Base-by-base conservation (phyloP, 2,329 filamentous ascomycete genomes). In the Ceratocystis albifundus region DNA sequence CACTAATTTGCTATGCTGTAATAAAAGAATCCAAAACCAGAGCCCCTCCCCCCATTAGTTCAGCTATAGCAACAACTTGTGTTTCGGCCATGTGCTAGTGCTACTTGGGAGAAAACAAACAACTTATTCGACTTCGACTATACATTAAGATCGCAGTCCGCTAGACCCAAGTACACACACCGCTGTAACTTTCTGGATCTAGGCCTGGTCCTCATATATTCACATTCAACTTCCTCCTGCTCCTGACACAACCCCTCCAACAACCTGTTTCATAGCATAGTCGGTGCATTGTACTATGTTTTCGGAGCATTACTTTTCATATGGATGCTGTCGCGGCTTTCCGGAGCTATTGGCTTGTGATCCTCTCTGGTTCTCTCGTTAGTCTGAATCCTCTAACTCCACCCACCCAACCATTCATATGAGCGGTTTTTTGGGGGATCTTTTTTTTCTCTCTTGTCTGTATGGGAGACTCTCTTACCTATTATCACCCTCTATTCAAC, bases 171-270 rank as follows among this genome's bases (percentile, higher is more conserved):
- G 7, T 20, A n/a, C n/a, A 6, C 55, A 28, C 25, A 28, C 25
- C 12, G 15, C 55, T 36, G 55, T 17, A 22, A 25, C 0, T 25
- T 25, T 7, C 1, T 28, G 6, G 5, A 12, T 4, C 8, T 25
- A 32, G 55, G 55, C 25, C 55, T 59, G 28, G 28, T 59, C 25
- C 55, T 59, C 17, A n/a, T 7, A 22, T 57, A 22, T 30, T 30
- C 25, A 57, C 12, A 30, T 59, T n/a, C 55, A n/a, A 55, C 25
- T 17, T 20, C 45, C 48, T 25, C 25, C 46, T 25, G 6, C 5
- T 32, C 36, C 55, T 59, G 55, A 59, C 32, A 59, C 55, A 59
- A 32, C 55, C 28, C 55, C 15, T 15, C 50, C 28, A 59, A 15
- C 12, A 32, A 32, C 55, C 15, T 36, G 55, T 59, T 59, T 59